Evolutionary conservation across 2,329 filamentous ascomycete genomes (phyloP), one percentile per base, ranked within the genome.

Genomic region (Cladosporium austrohemisphaericum): DNA sequence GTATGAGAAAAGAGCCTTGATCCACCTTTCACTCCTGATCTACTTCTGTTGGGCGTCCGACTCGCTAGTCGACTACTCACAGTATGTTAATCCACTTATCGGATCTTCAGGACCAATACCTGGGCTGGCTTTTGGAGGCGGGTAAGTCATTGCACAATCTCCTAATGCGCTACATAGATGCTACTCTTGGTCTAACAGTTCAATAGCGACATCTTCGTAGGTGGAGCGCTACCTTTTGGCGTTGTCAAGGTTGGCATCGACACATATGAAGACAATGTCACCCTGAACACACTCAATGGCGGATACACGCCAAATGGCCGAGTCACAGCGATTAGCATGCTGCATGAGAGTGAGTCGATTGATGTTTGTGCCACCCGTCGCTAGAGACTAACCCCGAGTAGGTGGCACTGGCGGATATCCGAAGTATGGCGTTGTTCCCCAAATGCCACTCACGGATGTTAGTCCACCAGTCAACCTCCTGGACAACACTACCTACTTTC

Each of bases 391-490:
- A 36, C 19, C 7, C 33, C 19, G 14, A 36, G 6, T 5, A 43
- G 79, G 77, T 52, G 82, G 83, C 3, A 87, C 83, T 0, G 84
- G 84, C 6, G 84, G 84, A 1, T 81, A 80, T 1, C 81, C 84
- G 1, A 86, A 86, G 62, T 87, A 86, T 52, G 84, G 84, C 4
- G 80, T 84, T 1, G 71, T 81, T 19, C 74, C 73, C 0, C 76
- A 71, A 48, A 83, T 65, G 73, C 73, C 53, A 57, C 63, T 57
- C 56, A 74, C 19, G 74, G 84, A 53, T 55, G 71, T 65, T 0
- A 58, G 62, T 10, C 59, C 57, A 3, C 57, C 59, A 0, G 66
- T 71, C 11, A 68, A 70, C 47, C 44, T 71, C 5, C 54, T 71
- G 6, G 66, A 71, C 38, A 71, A 71, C 41, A 56, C 54, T 3